Base-by-base conservation (phyloP, 164 flowering plant genomes). In the Paratinospora sagittata region DNA sequence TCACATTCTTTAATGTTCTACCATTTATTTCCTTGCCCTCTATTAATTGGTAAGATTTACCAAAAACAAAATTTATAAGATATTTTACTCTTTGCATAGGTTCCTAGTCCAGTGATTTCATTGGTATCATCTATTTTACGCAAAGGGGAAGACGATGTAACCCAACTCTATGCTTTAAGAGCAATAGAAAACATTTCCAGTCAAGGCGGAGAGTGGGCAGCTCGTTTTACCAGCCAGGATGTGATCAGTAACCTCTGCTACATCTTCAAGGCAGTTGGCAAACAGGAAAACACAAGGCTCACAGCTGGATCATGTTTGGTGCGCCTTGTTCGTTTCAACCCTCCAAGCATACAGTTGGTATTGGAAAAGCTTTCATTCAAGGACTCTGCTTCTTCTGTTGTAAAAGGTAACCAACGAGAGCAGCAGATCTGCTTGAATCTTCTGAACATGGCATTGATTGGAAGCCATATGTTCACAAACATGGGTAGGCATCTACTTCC, bases 251-350 rank as follows among this genome's bases (percentile, higher is more conserved):
- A 93, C 77, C 86, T 96, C 17, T 88, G 95, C 73, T 89, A 93
- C 71, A 90, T 96, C 62, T 93, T 81, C 70, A 85, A 85, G 72
- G 97, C 98, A 24, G 55, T 84, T 23, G 97, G 92, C 66, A 96
- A 90, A 75, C 95, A 84, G 78, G 99, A 96, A 77, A 90, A 84
- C 82, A 83, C 86, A 73, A 84, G 94, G 78, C 92, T 91, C 34
- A 91, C 96, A 10, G 97, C 99, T 39, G 99, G 98, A 27, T 96
- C 97, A 66, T 96, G 99, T 80, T 80, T 96, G 80, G 97, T 85
- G 27, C 90, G 99, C 19, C 83, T 93, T 41, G 91, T 81, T 69
- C 90, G 95, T 74, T 93, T 90, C 72, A 90, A 65, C 79, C 92
- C 92, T 68, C 76, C 90, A 45, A 83, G 83, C 79, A 87, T 91